Percentiles rank a stretch among this genome's conserved stretches.
Evolutionary conservation across 78 protist genomes (phyloP).

Genomic region (Planoprotostelium fungivorum): DNA sequence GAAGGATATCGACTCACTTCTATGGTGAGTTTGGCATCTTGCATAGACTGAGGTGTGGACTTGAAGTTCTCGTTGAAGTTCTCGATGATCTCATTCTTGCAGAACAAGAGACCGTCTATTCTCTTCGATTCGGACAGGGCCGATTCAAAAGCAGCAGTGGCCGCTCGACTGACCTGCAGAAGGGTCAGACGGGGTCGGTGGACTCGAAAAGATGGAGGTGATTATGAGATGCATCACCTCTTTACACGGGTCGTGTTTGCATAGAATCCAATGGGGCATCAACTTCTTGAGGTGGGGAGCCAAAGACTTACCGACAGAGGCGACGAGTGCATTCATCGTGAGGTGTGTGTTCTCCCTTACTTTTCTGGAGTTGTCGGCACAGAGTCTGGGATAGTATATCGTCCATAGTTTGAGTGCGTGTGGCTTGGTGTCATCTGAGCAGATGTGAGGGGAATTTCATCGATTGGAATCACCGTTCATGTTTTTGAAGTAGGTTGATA

Average conservation of each 20-base stretch:
- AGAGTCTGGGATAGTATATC: not conserved
- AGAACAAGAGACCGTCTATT: not conserved
- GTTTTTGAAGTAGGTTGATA: not conserved
- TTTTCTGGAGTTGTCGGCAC: not conserved
- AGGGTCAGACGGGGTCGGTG: not conserved
- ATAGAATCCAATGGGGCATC: not conserved
- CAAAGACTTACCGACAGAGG: not conserved
- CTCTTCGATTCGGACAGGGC: not conserved
- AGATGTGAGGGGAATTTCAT: not conserved
- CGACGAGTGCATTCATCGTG: not conserved
- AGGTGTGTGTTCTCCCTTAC: not conserved
- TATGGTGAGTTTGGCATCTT: not conserved
- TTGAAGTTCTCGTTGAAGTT: not conserved
- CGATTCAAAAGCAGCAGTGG: not conserved
- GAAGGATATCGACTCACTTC: too few relatives aligned
- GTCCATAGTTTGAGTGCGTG: not conserved
- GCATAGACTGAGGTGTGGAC: not conserved
- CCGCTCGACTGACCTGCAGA: not conserved
- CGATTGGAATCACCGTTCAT: not conserved
- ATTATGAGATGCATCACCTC: not conserved
- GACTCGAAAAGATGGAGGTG: not conserved
- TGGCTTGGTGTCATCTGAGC: not conserved
- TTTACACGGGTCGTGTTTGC: not conserved
- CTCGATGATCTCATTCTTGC: not conserved
- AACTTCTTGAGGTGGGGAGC: not conserved